A percentile compares a stretch with the other conserved stretches of the same genome.
Evolutionary conservation across 2,329 filamentous ascomycete species (phyloP).

Genomic region (Fonsecaea nubica): DNA sequence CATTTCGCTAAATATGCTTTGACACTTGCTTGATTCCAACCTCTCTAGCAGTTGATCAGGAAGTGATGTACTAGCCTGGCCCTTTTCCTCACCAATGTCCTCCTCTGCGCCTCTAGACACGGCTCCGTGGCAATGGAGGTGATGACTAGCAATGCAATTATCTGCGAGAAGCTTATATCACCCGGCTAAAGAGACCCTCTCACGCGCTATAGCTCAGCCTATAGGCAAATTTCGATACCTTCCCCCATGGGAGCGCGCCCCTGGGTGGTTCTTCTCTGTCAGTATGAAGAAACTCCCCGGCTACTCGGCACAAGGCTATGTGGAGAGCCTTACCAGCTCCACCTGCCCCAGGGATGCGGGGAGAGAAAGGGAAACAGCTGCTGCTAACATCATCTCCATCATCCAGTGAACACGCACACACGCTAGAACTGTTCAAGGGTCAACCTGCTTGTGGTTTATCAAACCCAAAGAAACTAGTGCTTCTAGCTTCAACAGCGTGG

Average conservation of each 20-base stretch:
- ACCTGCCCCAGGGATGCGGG: neutral
- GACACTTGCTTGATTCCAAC: neutral
- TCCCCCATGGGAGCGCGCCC: neutral
- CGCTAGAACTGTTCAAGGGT: too few species aligned
- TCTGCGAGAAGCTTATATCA: neutral
- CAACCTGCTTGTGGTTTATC: too few species aligned
- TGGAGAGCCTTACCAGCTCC: neutral
- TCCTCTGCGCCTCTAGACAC: neutral
- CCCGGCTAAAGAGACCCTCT: neutral
- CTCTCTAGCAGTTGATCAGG: neutral
- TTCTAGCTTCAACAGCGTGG: too few species aligned
- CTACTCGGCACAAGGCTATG: constrained; percentile 1
- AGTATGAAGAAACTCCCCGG: neutral
- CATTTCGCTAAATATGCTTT: neutral
- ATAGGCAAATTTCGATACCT: neutral
- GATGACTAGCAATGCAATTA: neutral
- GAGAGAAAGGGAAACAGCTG: neutral
- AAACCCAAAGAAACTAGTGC: too few species aligned
- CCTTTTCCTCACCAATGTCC: neutral
- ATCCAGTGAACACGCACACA: neutral
- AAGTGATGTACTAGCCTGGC: too few species aligned
- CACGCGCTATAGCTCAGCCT: neutral
- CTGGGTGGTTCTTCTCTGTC: neutral
- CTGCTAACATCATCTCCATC: neutral
- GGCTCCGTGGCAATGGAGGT: neutral